Conservation (phyloP, 306 rosid genomes). For the Quercus berberidifolia region DNA sequence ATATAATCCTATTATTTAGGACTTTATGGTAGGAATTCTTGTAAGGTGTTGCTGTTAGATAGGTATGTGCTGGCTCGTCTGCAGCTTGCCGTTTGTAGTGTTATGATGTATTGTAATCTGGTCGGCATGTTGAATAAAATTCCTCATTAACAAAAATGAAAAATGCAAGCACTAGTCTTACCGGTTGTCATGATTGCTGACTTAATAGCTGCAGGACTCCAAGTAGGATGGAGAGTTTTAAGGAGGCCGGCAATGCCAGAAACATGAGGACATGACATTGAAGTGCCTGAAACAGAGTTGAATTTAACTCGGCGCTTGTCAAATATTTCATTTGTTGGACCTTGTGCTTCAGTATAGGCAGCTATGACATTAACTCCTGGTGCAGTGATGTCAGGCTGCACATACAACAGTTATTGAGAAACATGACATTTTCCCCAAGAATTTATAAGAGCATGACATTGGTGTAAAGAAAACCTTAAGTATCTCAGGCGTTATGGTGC, state of each 20-base stretch:
- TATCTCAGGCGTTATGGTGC: conserved; percentile 59
- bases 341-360: conserved; percentile 71
- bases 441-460: not conserved
- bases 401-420: conserved; percentile 4
- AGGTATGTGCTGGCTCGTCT: too few relatives aligned
- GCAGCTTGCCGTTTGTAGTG: too few relatives aligned
- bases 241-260: conserved; percentile 75
- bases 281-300: conserved; percentile 85
- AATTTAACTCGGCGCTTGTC: conserved; percentile 56
- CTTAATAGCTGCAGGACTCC: conserved; percentile 90
- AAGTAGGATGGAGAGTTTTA: conserved; percentile 63
- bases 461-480: conserved; percentile 53
- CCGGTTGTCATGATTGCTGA: conserved; percentile 98
- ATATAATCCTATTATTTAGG: too few relatives aligned
- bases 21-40: too few relatives aligned
- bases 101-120: too few relatives aligned
- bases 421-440: not conserved
- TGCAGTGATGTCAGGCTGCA: conserved; percentile 93
- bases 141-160: not conserved
- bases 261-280: conserved; percentile 96
- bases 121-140: too few relatives aligned
- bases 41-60: too few relatives aligned
- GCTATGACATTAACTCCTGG: conserved; percentile 93
- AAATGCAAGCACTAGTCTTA: conserved; percentile 20
- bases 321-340: conserved; percentile 67